Conservation (phyloP, 176 grass and related monocot genomes). For the Areca catechu region DNA sequence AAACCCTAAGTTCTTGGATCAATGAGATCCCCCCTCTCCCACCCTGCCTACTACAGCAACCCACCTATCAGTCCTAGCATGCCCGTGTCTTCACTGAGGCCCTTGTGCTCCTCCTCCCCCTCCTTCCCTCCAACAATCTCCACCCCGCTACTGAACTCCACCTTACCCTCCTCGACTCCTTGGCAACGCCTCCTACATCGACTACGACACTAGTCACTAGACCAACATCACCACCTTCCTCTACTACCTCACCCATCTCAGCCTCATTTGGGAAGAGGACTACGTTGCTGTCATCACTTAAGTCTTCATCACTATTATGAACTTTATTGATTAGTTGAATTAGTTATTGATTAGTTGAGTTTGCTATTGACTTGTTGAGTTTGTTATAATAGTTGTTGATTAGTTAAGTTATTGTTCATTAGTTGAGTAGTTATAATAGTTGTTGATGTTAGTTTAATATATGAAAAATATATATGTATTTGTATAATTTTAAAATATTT, state of each 20-base stretch:
- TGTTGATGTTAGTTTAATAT: too few species aligned
- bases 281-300: too few species aligned
- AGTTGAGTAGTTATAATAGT: too few species aligned
- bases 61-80: conserved; percentile 70
- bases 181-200: conserved; percentile 75
- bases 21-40: conserved; percentile 58
- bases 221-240: conserved; percentile 86
- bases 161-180: conserved; percentile 82
- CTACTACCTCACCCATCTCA: conserved; percentile 73
- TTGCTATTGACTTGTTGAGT: too few species aligned
- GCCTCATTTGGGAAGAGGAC: conserved; percentile 54
- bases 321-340: too few species aligned
- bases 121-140: conserved; percentile 30
- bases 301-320: too few species aligned
- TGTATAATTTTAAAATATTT: too few species aligned
- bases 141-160: conserved; percentile 46
- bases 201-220: conserved; percentile 68
- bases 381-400: too few species aligned
- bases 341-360: too few species aligned
- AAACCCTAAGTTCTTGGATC: conserved; percentile 35
- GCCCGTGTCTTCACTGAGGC: conserved; percentile 41
- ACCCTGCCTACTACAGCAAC: conserved; percentile 75
- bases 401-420: too few species aligned
- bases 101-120: conserved; percentile 28
- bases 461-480: too few species aligned